Evolutionary conservation across 257 asterid genomes (phyloP).

Genomic region (Solanum tarijense): DNA sequence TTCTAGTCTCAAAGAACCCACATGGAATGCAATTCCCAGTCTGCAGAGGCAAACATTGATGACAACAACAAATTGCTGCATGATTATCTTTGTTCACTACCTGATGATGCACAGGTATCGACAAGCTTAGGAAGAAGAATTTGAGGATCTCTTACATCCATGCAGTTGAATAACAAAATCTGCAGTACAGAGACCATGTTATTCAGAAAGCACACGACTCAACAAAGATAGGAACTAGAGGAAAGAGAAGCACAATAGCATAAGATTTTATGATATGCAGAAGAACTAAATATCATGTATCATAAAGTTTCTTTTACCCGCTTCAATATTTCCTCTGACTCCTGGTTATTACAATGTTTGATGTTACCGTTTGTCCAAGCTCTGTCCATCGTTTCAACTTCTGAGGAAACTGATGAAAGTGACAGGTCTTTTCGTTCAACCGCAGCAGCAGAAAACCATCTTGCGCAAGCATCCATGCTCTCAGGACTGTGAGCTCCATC

Average conservation of each 20-base stretch:
- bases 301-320: constrained; percentile 30
- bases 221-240: background rate
- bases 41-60: background rate
- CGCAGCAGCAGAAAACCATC: constrained; percentile 63
- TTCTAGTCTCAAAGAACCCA: background rate
- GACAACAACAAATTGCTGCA: background rate
- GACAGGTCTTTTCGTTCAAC: constrained; percentile 25
- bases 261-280: background rate
- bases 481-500: constrained; percentile 99
- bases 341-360: constrained; percentile 7
- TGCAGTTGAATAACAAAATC: constrained; percentile 90
- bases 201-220: background rate
- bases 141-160: constrained; percentile 91
- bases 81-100: constrained; percentile 19
- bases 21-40: background rate
- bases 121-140: constrained; percentile 66
- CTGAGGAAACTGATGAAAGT: constrained; percentile 9
- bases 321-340: constrained; percentile 34
- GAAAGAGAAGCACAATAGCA: background rate
- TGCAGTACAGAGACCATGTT: constrained; percentile 13
- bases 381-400: constrained; percentile 10
- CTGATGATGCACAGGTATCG: constrained; percentile 65
- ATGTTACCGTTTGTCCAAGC: constrained; percentile 24
- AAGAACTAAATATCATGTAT: background rate
- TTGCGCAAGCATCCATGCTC: constrained; percentile 91